Percentiles rank a stretch among this genome's conserved stretches.
Evolutionary conservation across 306 rosid genomes (phyloP).

Genomic region (Crataegus laevigata): DNA sequence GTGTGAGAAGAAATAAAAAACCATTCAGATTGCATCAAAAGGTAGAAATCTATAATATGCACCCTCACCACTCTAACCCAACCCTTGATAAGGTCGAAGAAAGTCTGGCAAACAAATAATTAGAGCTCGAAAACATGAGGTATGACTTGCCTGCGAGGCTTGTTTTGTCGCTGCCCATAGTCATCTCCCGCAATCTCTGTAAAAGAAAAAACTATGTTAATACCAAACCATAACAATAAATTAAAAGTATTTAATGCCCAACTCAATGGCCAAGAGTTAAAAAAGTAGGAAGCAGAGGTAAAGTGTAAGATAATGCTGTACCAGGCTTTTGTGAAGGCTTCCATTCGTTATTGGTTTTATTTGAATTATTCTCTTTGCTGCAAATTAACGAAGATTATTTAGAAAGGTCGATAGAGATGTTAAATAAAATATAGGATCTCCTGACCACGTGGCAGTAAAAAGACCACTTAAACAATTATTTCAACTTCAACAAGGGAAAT

Average conservation of each 20-base stretch:
- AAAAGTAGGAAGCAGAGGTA: not conserved
- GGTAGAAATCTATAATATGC: not conserved
- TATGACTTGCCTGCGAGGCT: slow-evolving; percentile 75
- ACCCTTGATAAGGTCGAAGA: not conserved
- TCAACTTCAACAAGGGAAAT: not conserved
- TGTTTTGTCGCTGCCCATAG: slow-evolving; percentile 81
- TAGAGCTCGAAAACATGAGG: not conserved
- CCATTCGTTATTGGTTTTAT: slow-evolving; percentile 51
- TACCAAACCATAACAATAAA: not conserved
- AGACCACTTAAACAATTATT: not conserved
- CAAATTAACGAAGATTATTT: slow-evolving; percentile 15
- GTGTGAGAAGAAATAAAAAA: not conserved
- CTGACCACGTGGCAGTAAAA: not conserved
- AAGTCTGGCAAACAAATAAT: not conserved
- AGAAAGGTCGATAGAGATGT: not conserved
- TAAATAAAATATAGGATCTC: not conserved
- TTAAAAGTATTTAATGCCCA: not conserved
- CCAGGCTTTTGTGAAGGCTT: slow-evolving; percentile 74
- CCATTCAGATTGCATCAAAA: slow-evolving; percentile 2
- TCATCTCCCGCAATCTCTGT: slow-evolving; percentile 70
- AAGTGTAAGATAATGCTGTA: slow-evolving; percentile 20
- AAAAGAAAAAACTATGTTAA: slow-evolving; percentile 6
- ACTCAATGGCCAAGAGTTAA: not conserved
- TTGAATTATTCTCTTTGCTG: slow-evolving; percentile 62
- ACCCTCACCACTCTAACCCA: not conserved